Conservation (phyloP, 257 asterid genomes). For the Fraxinus excelsior region DNA sequence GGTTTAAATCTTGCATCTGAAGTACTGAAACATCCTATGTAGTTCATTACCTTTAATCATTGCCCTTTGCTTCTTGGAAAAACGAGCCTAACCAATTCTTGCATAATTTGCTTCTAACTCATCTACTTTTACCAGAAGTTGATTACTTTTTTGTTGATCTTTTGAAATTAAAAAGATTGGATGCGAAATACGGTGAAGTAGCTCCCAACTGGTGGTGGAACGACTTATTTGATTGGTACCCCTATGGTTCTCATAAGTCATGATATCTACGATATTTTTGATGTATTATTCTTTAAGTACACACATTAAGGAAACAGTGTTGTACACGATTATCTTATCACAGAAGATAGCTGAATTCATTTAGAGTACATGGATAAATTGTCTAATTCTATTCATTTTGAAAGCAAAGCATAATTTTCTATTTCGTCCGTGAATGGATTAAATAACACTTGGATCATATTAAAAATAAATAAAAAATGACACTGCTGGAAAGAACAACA, state of each 20-base stretch:
- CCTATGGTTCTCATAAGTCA: neutral
- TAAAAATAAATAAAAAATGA: no score
- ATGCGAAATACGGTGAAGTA: neutral
- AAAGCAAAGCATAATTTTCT: no score
- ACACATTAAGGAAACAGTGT: neutral
- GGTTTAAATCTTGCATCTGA: slow-evolving; percentile 22
- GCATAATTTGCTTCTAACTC: neutral
- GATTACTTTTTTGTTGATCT: neutral
- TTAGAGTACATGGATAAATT: no score
- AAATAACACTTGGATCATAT: neutral
- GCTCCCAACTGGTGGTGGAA: neutral
- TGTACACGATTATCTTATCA: neutral
- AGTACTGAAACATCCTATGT: slow-evolving; percentile 19
- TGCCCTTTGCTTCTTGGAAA: neutral
- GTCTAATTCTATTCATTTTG: no score
- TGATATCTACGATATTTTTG: neutral
- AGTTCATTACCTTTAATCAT: slow-evolving; percentile 16
- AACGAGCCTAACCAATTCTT: neutral
- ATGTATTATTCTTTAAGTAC: no score
- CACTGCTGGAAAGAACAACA: neutral
- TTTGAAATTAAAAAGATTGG: neutral
- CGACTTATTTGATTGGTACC: neutral
- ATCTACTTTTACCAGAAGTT: neutral
- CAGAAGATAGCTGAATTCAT: neutral
- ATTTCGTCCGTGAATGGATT: neutral